Base-by-base conservation (phyloP, 257 asterid genomes). In the Przewalskia tangutica region DNA sequence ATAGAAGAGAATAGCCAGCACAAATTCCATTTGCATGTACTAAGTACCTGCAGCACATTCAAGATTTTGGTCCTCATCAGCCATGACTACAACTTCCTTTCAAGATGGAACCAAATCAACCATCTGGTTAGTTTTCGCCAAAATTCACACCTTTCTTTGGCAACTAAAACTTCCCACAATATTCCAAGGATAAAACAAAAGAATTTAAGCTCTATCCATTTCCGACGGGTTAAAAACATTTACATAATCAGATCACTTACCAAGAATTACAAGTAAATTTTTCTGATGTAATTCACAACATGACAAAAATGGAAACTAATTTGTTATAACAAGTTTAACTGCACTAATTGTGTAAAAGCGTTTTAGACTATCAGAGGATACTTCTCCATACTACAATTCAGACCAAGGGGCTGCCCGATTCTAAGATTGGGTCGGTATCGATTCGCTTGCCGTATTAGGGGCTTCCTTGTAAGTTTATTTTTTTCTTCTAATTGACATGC, bases 21-120 rank as follows among this genome's bases (percentile, higher is more conserved):
- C 99, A 95, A n/a, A 95, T 84, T 50, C 99, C 94, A 62, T 97
- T 95, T 34, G 98, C 99, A 84, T 93, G 98, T 34, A 93, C 97
- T 84, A 95, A 82, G 59, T 89, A 95, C 84, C 98, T 93, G 76
- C 50, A 63, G 65, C 10, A 50, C 46, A 65, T 13, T 65, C 48
- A 32, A 65, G 48, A 65, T 65, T 55, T 36, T 14, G 23, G 36
- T 14, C 42, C 13, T 65, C 73, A 14, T 65, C 5, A 34, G 73
- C 73, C 20, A 32, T 2, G 48, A 6, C 11, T 65, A 34, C 11
- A 65, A 6, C 5, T 65, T 65, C 50, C 20, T 13, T 34, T 27
- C 73, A 12, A 13, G 14, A 62, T 62, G 6, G n/a, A 55, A 16
- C 23, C 10, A 66, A 53, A 14, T 27, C 32, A 27, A 27, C 17